Evolutionary conservation across 345 rosid species (phyloP).

Genomic region (Sonneratia caseolaris): DNA sequence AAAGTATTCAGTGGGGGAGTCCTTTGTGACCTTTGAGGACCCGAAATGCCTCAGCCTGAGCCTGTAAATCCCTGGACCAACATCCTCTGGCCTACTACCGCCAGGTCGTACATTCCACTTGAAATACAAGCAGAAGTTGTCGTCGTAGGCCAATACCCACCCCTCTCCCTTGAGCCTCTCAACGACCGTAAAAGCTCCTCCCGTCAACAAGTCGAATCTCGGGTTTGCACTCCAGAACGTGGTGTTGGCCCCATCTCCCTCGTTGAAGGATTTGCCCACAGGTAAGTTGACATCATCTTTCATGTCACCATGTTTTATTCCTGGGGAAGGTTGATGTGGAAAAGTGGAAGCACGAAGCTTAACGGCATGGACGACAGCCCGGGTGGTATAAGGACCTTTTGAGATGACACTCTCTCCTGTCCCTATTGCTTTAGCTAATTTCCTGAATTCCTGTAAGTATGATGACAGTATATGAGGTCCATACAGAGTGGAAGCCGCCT

Average conservation of each 20-base stretch:
- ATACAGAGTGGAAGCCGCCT: conserved; percentile 59
- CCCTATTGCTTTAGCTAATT: conserved; percentile 41
- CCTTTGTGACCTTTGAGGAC: conserved; percentile 24
- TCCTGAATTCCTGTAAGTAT: conserved; percentile 45
- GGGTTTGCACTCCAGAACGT: conserved; percentile 52
- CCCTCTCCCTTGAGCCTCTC: conserved; percentile 33
- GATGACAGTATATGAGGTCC: conserved; percentile 53
- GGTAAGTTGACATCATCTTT: conserved; percentile 27
- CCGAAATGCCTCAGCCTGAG: conserved; percentile 36
- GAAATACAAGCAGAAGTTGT: conserved; percentile 38
- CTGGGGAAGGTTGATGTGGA: conserved; percentile 31
- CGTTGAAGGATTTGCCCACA: conserved; percentile 23
- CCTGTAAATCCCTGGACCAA: conserved; percentile 31
- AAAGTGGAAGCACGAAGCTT: conserved; percentile 19
- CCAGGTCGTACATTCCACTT: conserved; percentile 33
- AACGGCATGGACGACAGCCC: conserved; percentile 37
- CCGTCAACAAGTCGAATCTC: conserved; percentile 43
- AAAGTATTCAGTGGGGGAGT: conserved; percentile 28
- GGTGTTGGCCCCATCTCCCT: conserved; percentile 31
- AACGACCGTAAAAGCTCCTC: conserved; percentile 45
- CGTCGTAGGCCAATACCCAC: conserved; percentile 45
- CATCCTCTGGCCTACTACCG: conserved; percentile 29
- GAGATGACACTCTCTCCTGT: conserved; percentile 13
- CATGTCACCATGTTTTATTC: conserved; percentile 38
- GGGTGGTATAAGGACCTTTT: conserved; percentile 28